Evolutionary conservation across 2,329 filamentous ascomycete genomes (phyloP).

Genomic region (Chaetomium globosum): DNA sequence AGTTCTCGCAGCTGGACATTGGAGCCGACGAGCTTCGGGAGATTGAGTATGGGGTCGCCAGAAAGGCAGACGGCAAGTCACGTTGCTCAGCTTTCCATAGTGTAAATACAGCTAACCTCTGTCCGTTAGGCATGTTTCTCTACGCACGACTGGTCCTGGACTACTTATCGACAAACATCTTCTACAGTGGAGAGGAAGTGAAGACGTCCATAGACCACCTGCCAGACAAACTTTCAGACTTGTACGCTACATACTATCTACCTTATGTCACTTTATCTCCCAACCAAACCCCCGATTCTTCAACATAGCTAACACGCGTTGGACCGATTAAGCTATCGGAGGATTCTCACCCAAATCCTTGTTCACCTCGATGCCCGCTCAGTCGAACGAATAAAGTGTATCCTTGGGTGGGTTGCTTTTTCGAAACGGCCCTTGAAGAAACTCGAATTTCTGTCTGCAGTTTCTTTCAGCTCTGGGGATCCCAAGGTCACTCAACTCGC

Average conservation of each 20-base stretch:
- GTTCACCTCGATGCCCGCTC: slow-evolving; percentile 3
- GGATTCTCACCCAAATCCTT: neutral
- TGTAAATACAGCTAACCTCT: neutral
- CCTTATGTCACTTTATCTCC: neutral
- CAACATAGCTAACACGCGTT: neutral
- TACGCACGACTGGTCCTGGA: slow-evolving; percentile 8
- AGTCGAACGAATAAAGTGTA: neutral
- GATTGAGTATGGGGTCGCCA: slow-evolving; percentile 1
- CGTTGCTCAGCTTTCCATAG: neutral
- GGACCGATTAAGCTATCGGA: slow-evolving; percentile 1
- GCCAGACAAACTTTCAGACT: slow-evolving; percentile 5
- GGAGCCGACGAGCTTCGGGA: slow-evolving; percentile 2
- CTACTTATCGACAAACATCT: slow-evolving; percentile 6
- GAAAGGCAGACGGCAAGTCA: slow-evolving; percentile 10
- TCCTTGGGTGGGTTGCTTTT: slow-evolving; percentile 11
- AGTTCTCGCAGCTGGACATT: slow-evolving; percentile 11
- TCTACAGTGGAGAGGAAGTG: slow-evolving; percentile 8
- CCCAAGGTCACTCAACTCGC: neutral
- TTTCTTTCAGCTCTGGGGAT: neutral
- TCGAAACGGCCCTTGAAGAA: slow-evolving; percentile 8
- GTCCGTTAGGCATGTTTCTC: slow-evolving; percentile 1
- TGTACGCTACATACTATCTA: neutral
- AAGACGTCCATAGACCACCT: neutral
- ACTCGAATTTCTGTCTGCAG: neutral
- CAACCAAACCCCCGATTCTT: neutral